A percentile compares a stretch with the other conserved stretches of the same genome.
Conservation (phyloP, 495 filamentous ascomycete species). For the Podospora appendiculata region DNA sequence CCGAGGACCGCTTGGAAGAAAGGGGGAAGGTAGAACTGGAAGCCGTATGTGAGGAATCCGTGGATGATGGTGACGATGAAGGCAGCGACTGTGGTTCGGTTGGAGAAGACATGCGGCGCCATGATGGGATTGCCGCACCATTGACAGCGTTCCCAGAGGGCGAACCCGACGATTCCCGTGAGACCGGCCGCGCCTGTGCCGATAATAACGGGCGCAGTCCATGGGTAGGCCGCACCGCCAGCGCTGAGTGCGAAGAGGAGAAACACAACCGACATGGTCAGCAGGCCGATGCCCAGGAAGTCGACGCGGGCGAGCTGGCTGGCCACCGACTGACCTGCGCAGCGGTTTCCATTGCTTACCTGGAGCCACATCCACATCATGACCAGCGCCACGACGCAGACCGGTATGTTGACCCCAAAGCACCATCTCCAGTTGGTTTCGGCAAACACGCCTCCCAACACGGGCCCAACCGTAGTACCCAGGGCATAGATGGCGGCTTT, state of each 20-base stretch:
- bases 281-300: conserved; percentile 19
- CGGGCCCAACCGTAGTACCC: conserved; percentile 64
- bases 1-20: conserved; percentile 40
- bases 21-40: conserved; percentile 39
- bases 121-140: conserved; percentile 24
- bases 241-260: conserved; percentile 25
- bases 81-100: conserved; percentile 25
- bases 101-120: conserved; percentile 26
- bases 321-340: background rate
- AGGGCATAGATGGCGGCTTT: conserved; percentile 66
- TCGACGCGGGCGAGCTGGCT: conserved; percentile 18
- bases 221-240: conserved; percentile 18
- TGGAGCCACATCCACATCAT: conserved; percentile 24
- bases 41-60: conserved; percentile 27
- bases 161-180: conserved; percentile 16
- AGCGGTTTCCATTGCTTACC: conserved; percentile 10
- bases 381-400: conserved; percentile 14
- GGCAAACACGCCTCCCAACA: conserved; percentile 72
- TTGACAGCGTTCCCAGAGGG: conserved; percentile 17
- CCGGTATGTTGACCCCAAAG: conserved; percentile 22
- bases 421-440: conserved; percentile 23
- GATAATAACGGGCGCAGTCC: conserved; percentile 17
- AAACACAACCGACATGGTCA: conserved; percentile 22
- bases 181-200: conserved; percentile 11
- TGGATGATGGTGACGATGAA: conserved; percentile 19